Evolutionary conservation across 129 eudicot genomes (phyloP), one percentile per base, ranked within the genome.

Genomic region (carrot (Daucus carota)): DNA sequence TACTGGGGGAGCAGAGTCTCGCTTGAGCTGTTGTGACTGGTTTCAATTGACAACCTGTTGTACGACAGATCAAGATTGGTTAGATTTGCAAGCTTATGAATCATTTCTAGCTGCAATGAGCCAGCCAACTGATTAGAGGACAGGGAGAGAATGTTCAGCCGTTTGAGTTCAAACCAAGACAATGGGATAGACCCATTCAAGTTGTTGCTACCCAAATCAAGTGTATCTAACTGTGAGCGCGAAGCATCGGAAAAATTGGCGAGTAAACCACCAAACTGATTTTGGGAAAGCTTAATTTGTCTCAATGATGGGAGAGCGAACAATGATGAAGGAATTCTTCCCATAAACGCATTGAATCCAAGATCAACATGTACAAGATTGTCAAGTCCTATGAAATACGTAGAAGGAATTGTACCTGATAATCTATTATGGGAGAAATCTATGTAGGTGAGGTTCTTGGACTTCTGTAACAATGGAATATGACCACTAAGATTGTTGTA

Each of bases 51-150:
- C 42, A 93, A 78, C 36, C 71, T 77, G 73, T 93, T 93, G 84
- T 85, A 77, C 0, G 94, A 89, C 34, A 93, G 95, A 80, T 88
- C 92, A 45, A 93, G 88, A 13, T 29, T 84, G 29, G 89, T 77
- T 0, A 93, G 86, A 5, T 86, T 83, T 40, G 24, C 72, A 24
- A 93, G 73, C 18, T 72, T 77, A 13, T 70, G 79, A 72, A 92
- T 38, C 8, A 22, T 45, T 6, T 73, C 70, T 13, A 87, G 83
- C 47, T 52, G 29, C n/a, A 90, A 0, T 40, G 57, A 62, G 33
- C 92, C 98, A 34, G 71, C 79, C 44, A 93, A 63, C 46, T 73
- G 59, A 76, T 93, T 93, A 46, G 47, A 83, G 11, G 90, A 85
- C 38, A 93, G 87, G 8, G 80, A 28, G 71, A 93, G 82, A 52